phyloP scores from a whole-genome alignment of 352 stramenopile genomes.

The Lagenidium sp. region DNA sequence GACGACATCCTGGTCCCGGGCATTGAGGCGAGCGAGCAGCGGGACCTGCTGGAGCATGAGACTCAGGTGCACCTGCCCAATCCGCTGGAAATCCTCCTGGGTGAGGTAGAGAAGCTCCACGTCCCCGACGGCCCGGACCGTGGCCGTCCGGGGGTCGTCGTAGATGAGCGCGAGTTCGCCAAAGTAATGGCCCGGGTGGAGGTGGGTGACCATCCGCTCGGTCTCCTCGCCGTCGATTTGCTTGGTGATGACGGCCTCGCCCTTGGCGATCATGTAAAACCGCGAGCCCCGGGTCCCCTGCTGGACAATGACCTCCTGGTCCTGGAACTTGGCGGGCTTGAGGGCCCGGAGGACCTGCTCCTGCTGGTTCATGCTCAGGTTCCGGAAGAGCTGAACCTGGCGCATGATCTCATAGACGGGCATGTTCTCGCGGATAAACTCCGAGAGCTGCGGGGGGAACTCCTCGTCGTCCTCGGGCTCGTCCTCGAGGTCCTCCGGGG shows the following conservation, averaged over 20 bases:
- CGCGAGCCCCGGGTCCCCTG: conserved; percentile 76
- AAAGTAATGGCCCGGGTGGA: conserved; percentile 91
- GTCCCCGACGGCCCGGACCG: conserved; percentile 65
- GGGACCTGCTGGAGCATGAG: conserved; percentile 85
- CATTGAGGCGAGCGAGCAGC: conserved; percentile 55
- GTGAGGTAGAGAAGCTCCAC: conserved; percentile 81
- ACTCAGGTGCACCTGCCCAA: conserved; percentile 80
- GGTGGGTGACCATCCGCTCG: conserved; percentile 82
- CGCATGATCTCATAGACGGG: conserved; percentile 85
- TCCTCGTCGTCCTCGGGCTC: conserved; percentile 59
- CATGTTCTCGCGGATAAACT: conserved; percentile 78
- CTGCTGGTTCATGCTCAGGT: conserved; percentile 82
- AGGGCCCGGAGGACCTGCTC: conserved; percentile 81
- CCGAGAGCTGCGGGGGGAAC: conserved; percentile 52
- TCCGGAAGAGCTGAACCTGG: conserved; percentile 82
- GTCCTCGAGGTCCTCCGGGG: conserved; percentile 40
- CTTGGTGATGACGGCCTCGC: conserved; percentile 82
- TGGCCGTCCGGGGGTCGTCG: conserved; percentile 81
- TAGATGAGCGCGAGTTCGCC: conserved; percentile 90
- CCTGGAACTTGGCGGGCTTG: conserved; percentile 79
- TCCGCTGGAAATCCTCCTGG: conserved; percentile 82
- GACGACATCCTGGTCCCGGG: conserved; percentile 73
- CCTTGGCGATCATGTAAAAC: conserved; percentile 89
- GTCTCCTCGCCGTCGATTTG: conserved; percentile 38
- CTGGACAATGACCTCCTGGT: conserved; percentile 78